Conservation (phyloP, 2,329 filamentous ascomycete genomes). For the Penicillium psychrosexuale region DNA sequence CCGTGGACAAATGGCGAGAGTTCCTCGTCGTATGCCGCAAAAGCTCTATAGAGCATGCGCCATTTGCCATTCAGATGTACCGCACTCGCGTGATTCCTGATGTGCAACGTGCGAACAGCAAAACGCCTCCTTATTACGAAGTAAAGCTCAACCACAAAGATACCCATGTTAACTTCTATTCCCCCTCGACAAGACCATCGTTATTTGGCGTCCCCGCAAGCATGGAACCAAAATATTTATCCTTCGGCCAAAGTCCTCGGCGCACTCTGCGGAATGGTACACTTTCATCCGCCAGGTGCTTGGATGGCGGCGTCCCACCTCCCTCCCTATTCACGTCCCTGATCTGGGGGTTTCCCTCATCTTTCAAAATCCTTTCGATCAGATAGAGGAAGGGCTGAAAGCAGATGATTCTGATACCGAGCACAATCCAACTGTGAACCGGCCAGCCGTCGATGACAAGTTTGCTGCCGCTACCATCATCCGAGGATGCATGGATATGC, state of each 20-base stretch:
- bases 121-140: constrained; percentile 56
- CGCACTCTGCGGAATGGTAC: constrained; percentile 66
- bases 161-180: constrained; percentile 61
- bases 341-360: constrained; percentile 59
- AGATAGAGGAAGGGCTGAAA: constrained; percentile 44
- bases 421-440: constrained; percentile 42
- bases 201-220: constrained; percentile 57
- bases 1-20: constrained; percentile 64
- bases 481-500: constrained; percentile 56
- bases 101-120: constrained; percentile 52
- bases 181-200: constrained; percentile 66
- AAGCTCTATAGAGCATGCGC: constrained; percentile 52
- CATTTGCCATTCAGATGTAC: constrained; percentile 59
- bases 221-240: constrained; percentile 59
- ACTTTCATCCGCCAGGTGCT: constrained; percentile 61
- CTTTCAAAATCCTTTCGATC: constrained; percentile 59
- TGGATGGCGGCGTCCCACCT: constrained; percentile 56
- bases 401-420: constrained; percentile 43
- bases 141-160: constrained; percentile 54
- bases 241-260: constrained; percentile 59
- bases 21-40: constrained; percentile 61
- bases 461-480: constrained; percentile 57
- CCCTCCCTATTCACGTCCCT: constrained; percentile 60
- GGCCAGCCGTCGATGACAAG: constrained; percentile 47
- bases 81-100: constrained; percentile 62